Percentiles rank a stretch among this genome's conserved stretches.
phyloP scores from a whole-genome alignment of 106 monocot species.

The Apostasia shenzhenica region DNA sequence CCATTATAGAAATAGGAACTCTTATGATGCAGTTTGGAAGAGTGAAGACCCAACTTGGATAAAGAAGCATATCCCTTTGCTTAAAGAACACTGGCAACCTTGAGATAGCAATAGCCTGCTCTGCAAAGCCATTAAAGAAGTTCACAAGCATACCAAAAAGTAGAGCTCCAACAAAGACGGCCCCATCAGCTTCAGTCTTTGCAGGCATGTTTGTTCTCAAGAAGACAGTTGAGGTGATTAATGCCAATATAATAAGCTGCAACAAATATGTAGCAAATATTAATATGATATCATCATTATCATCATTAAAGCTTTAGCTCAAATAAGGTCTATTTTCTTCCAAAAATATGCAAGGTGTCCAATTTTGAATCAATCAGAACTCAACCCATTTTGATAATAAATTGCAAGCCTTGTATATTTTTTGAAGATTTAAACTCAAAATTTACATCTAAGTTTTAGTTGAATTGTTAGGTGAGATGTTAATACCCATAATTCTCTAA shows the following conservation, averaged over 20 bases:
- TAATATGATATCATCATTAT: no score
- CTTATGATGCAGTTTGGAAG: constrained; percentile 52
- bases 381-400: no score
- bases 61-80: constrained; percentile 63
- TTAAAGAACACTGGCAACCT: constrained; percentile 83
- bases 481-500: no score
- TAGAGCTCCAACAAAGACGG: constrained; percentile 54
- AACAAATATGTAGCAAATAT: background rate
- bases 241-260: constrained; percentile 43
- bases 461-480: no score
- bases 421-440: no score
- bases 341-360: no score
- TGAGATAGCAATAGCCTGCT: constrained; percentile 34
- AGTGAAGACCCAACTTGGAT: constrained; percentile 60
- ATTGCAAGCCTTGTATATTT: no score
- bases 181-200: constrained; percentile 31
- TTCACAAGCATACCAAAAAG: constrained; percentile 41
- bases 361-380: no score
- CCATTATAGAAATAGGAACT: constrained; percentile 64
- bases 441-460: no score
- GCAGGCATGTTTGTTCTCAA: constrained; percentile 43
- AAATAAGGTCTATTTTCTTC: no score
- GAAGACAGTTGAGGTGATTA: constrained; percentile 62
- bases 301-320: no score
- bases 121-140: constrained; percentile 74